Percentiles rank a stretch among this genome's conserved stretches.
phyloP scores from a whole-genome alignment of 805 yeast genomes.

The Wickerhamomyces pijperi region DNA sequence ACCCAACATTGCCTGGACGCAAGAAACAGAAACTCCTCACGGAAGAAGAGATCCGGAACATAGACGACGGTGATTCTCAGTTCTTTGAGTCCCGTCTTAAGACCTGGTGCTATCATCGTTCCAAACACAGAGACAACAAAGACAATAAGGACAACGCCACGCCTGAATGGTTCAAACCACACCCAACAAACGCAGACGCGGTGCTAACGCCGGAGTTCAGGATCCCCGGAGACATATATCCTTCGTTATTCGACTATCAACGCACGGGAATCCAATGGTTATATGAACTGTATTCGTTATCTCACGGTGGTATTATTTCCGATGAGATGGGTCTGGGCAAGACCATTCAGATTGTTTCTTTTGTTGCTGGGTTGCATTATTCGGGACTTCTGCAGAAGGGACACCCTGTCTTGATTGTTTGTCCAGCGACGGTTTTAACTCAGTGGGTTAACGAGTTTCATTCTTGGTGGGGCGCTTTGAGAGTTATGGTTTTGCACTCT shows the following conservation, averaged over 20 bases:
- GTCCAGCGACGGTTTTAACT: slow-evolving; percentile 92
- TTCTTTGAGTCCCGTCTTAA: slow-evolving; percentile 49
- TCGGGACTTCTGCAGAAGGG: slow-evolving; percentile 44
- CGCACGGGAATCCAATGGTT: slow-evolving; percentile 97
- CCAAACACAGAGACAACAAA: slow-evolving; percentile 26
- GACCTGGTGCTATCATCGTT: slow-evolving; percentile 48
- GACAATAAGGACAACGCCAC: slow-evolving; percentile 10
- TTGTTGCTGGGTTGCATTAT: slow-evolving; percentile 83
- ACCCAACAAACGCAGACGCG: slow-evolving; percentile 71
- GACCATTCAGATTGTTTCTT: slow-evolving; percentile 86
- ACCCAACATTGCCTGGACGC: slow-evolving; percentile 7
- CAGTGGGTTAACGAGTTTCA: slow-evolving; percentile 98
- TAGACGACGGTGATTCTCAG: slow-evolving; percentile 76
- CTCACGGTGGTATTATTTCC: slow-evolving; percentile 80
- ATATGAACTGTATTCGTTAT: slow-evolving; percentile 75
- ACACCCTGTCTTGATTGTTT: slow-evolving; percentile 77
- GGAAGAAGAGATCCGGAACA: slow-evolving; percentile 28
- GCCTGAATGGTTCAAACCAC: slow-evolving; percentile 65
- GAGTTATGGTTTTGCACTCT: slow-evolving; percentile 80
- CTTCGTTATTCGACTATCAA: slow-evolving; percentile 83
- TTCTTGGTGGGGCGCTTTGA: slow-evolving; percentile 94
- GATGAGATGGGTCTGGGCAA: slow-evolving; percentile 99
- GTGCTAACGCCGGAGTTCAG: slow-evolving; percentile 54
- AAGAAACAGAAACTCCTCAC: slow-evolving; percentile 10
- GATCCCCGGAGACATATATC: slow-evolving; percentile 86